Conservation (phyloP, 768 basidiomycete species). For the Termitomyces eurrhizus region DNA sequence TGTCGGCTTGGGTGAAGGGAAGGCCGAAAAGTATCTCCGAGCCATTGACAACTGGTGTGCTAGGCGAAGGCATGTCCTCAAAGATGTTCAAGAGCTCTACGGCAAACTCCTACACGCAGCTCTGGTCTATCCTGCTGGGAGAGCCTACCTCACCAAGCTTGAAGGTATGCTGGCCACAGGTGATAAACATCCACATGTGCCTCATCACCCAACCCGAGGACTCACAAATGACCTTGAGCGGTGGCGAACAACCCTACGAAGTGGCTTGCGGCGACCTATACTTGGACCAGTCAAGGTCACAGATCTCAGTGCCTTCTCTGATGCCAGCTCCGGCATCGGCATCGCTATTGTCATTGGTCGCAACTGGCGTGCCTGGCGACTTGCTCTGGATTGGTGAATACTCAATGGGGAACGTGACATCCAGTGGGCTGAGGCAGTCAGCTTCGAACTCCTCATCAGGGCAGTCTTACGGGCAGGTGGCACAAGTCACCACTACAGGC, state of each 20-base stretch:
- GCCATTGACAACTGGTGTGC: background rate
- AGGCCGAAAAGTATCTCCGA: background rate
- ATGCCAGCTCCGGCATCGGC: slow-evolving; percentile 16
- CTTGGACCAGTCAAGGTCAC: slow-evolving; percentile 19
- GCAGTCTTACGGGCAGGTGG: slow-evolving; percentile 3
- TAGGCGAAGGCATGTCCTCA: background rate
- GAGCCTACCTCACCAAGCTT: slow-evolving; percentile 28
- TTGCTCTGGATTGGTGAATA: background rate
- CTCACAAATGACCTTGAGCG: slow-evolving; percentile 18
- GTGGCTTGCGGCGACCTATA: slow-evolving; percentile 2
- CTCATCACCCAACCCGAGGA: background rate
- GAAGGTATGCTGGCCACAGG: slow-evolving; percentile 8
- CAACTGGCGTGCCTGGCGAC: background rate
- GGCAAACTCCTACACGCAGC: slow-evolving; percentile 22
- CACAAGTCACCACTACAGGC: slow-evolving; percentile 8
- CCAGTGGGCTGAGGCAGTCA: slow-evolving; percentile 36
- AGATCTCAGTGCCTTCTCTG: slow-evolving; percentile 26
- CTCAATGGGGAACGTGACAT: slow-evolving; percentile 28
- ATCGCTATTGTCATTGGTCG: background rate
- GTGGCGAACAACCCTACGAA: slow-evolving; percentile 14
- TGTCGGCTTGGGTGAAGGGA: background rate
- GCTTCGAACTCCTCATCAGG: slow-evolving; percentile 31
- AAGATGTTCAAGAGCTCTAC: background rate
- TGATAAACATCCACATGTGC: background rate
- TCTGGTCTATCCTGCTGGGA: slow-evolving; percentile 17